These are phyloP conservation scores for Neopestalotiopsis sp. DNA, from an alignment of 2,329 filamentous ascomycete genomes.

Conservation along the genomic window DNA sequence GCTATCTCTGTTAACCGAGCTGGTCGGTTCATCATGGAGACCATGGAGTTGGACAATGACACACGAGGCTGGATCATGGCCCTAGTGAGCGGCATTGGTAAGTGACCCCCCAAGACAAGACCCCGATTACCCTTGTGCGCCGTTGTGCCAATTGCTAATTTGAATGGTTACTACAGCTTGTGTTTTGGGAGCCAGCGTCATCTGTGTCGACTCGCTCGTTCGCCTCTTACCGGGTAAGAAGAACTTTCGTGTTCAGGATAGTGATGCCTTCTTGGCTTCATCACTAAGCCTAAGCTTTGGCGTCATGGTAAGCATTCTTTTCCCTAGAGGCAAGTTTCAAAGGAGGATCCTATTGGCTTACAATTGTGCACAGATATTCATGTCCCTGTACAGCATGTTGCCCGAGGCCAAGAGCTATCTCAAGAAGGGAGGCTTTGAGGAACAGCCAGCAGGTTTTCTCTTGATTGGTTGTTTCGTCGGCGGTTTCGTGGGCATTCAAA, in stretches of 20 bases:
- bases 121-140: neutral
- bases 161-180: constrained; percentile 51
- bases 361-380: constrained; percentile 72
- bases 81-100: constrained; percentile 77
- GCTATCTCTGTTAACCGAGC: neutral
- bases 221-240: constrained; percentile 74
- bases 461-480: constrained; percentile 73
- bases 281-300: constrained; percentile 94
- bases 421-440: constrained; percentile 67
- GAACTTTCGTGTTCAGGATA: constrained; percentile 87
- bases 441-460: constrained; percentile 70
- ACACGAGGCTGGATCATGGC: constrained; percentile 93
- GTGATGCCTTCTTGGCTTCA: constrained; percentile 83
- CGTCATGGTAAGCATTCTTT: constrained; percentile 77
- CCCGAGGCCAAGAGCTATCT: constrained; percentile 85
- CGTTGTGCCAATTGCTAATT: constrained; percentile 20
- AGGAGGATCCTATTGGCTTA: neutral
- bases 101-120: constrained; percentile 35
- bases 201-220: constrained; percentile 83
- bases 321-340: neutral
- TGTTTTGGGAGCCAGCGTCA: constrained; percentile 79
- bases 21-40: constrained; percentile 44
- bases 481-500: constrained; percentile 78
- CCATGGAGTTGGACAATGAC: constrained; percentile 70
- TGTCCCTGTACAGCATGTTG: constrained; percentile 90